These are phyloP conservation scores for Dioscorea dumetorum DNA, from an alignment of 106 monocot species.

Conservation along the genomic window DNA sequence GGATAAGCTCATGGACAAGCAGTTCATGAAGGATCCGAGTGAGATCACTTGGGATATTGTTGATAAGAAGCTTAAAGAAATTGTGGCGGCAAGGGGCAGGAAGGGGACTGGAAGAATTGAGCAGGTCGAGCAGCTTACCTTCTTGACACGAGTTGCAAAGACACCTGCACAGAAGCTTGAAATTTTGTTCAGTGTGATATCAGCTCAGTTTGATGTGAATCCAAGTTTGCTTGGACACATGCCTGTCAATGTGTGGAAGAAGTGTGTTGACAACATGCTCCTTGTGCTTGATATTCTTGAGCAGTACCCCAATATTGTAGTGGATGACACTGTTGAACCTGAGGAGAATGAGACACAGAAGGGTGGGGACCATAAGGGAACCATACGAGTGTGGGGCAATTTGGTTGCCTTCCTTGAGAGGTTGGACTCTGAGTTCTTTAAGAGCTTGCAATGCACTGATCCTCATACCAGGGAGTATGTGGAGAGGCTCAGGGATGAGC, in stretches of 20 bases:
- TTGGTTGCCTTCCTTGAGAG: constrained; percentile 80
- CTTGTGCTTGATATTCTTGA: constrained; percentile 73
- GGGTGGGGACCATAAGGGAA: constrained; percentile 58
- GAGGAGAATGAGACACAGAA: constrained; percentile 82
- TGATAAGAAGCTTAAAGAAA: constrained; percentile 87
- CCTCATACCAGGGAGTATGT: constrained; percentile 89
- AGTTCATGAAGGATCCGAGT: constrained; percentile 80
- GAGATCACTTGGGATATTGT: constrained; percentile 90
- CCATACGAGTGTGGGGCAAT: constrained; percentile 74
- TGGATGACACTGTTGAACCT: constrained; percentile 67
- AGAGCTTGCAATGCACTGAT: constrained; percentile 90
- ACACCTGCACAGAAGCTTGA: constrained; percentile 94
- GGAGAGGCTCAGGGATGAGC: constrained; percentile 88
- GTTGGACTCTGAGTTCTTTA: constrained; percentile 82
- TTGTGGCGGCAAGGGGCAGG: constrained; percentile 77
- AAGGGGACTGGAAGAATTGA: constrained; percentile 88
- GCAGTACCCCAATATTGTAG: constrained; percentile 64
- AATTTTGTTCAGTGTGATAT: constrained; percentile 74
- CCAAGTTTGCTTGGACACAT: constrained; percentile 85
- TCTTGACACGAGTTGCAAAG: constrained; percentile 83
- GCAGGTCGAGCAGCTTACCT: constrained; percentile 90
- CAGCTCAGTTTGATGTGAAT: constrained; percentile 95
- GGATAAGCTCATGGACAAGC: constrained; percentile 64
- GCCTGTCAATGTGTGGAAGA: constrained; percentile 89
- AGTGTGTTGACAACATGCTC: constrained; percentile 71